These are phyloP conservation scores for Scleromitrula shiraiana DNA, from an alignment of 2,329 filamentous ascomycete species.

Conservation along the genomic window DNA sequence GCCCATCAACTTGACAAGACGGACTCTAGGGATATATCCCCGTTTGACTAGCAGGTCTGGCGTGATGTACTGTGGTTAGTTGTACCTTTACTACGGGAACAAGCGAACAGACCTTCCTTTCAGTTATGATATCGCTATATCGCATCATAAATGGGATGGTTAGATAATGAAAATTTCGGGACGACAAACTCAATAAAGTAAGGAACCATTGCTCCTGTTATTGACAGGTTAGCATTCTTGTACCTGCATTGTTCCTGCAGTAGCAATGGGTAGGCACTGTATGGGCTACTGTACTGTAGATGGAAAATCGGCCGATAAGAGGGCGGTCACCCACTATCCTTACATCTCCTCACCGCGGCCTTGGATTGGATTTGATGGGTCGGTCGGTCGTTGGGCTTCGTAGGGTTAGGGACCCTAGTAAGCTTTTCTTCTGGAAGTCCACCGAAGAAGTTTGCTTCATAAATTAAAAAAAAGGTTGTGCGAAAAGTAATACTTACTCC, in stretches of 20 bases:
- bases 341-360: slow-evolving; percentile 5
- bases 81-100: background rate
- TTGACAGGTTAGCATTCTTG: slow-evolving; percentile 7
- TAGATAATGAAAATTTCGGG: background rate
- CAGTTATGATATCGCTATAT: background rate
- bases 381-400: background rate
- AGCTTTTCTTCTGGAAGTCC: slow-evolving; percentile 19
- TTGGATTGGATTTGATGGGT: background rate
- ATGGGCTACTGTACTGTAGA: no score
- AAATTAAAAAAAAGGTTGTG: background rate
- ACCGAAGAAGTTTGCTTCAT: slow-evolving; percentile 12
- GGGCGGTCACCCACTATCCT: slow-evolving; percentile 2
- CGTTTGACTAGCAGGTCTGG: slow-evolving; percentile 2
- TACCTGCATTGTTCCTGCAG: slow-evolving; percentile 29
- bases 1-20: background rate
- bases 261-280: slow-evolving; percentile 1
- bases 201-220: background rate
- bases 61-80: no score
- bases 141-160: slow-evolving; percentile 8
- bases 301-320: slow-evolving; percentile 8
- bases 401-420: background rate
- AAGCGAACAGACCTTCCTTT: slow-evolving; percentile 4
- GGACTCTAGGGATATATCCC: slow-evolving; percentile 5
- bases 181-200: background rate
- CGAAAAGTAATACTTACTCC: slow-evolving; percentile 1